phyloP scores from a whole-genome alignment of 2,329 filamentous ascomycete genomes.

The Escovopsis sp. region DNA sequence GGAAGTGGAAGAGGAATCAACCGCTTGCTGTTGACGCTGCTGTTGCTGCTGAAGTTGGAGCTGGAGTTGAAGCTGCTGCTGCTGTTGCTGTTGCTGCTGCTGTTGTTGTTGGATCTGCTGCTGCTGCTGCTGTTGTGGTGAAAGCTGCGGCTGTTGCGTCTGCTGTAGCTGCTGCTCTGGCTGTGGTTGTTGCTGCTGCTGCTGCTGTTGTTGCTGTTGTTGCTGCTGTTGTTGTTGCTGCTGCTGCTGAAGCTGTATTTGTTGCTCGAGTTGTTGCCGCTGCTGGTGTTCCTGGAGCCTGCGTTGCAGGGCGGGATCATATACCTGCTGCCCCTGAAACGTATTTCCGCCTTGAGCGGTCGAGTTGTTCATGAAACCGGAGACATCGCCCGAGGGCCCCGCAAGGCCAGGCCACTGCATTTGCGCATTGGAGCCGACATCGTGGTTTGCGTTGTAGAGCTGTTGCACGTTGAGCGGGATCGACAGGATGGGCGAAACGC shows the following conservation, averaged over 20 bases:
- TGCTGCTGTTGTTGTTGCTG: not conserved
- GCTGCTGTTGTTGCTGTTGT: not conserved
- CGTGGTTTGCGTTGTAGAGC: constrained; percentile 26
- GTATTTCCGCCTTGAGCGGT: constrained; percentile 19
- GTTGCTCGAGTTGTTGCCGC: no score
- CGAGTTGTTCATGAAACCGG: constrained; percentile 23
- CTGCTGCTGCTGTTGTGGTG: no score
- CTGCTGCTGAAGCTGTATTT: no score
- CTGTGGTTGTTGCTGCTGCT: not conserved
- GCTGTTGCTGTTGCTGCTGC: no score
- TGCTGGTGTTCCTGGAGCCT: not conserved
- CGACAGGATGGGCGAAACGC: constrained; percentile 48
- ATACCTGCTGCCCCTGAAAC: constrained; percentile 10
- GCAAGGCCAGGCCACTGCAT: constrained; percentile 26
- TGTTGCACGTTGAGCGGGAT: constrained; percentile 35
- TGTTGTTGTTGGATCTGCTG: no score
- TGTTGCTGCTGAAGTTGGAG: not conserved
- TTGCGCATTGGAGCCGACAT: constrained; percentile 32
- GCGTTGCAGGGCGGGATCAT: not conserved
- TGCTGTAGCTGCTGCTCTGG: not conserved
- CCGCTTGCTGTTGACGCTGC: constrained; percentile 14
- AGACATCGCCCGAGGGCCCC: constrained; percentile 19
- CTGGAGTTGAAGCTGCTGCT: no score
- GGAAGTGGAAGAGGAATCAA: constrained; percentile 29
- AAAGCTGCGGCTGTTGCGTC: no score